Evolutionary conservation across 2,329 filamentous ascomycete genomes (phyloP).

Genomic region (Colletotrichum sp.): DNA sequence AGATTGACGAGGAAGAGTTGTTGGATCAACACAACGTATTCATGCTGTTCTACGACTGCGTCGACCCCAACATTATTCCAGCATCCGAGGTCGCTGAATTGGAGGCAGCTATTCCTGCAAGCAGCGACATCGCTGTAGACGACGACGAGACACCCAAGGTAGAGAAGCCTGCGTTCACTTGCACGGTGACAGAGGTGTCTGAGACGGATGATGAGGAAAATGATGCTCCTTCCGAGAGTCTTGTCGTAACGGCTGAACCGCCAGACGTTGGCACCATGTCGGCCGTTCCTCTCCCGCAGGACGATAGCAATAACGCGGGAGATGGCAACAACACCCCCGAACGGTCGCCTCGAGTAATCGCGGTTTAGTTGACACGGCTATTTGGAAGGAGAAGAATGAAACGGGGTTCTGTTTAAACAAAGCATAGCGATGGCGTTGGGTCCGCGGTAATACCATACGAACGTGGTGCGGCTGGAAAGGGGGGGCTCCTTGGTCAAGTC

Average conservation of each 20-base stretch:
- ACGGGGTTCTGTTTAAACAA: background rate
- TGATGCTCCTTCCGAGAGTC: background rate
- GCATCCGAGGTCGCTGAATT: slow-evolving; percentile 27
- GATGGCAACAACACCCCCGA: background rate
- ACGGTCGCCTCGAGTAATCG: background rate
- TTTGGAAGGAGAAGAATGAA: background rate
- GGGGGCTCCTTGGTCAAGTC: background rate
- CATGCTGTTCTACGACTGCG: slow-evolving; percentile 94
- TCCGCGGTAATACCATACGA: slow-evolving; percentile 10
- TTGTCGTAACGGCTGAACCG: background rate
- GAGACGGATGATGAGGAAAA: background rate
- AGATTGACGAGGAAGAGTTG: slow-evolving; percentile 75
- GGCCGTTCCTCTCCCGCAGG: background rate
- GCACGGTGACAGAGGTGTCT: slow-evolving; percentile 9
- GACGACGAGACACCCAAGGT: slow-evolving; percentile 12
- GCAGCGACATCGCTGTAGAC: background rate
- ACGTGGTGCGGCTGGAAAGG: background rate
- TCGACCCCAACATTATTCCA: slow-evolving; percentile 58
- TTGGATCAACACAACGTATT: slow-evolving; percentile 83
- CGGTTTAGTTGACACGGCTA: background rate
- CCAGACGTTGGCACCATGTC: background rate
- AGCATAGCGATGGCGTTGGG: slow-evolving; percentile 20
- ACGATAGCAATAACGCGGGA: background rate
- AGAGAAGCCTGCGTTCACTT: slow-evolving; percentile 10
- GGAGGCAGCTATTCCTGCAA: background rate